Conservation (phyloP, 805 yeast genomes). For the Candida nanaspora region DNA sequence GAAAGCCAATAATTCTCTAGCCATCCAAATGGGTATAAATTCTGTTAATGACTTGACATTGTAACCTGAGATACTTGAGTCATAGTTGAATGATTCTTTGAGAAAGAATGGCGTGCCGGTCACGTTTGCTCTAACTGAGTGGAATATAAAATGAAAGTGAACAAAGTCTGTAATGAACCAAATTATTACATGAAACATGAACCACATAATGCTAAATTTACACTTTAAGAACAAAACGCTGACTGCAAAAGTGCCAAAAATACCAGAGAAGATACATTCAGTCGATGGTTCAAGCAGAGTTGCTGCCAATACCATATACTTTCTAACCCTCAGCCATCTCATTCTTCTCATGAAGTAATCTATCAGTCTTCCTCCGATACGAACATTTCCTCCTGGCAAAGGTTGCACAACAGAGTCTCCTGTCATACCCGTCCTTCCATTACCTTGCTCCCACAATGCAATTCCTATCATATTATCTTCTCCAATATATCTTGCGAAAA, state of each 20-base stretch:
- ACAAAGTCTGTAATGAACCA: conserved; percentile 64
- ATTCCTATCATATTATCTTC: conserved; percentile 93
- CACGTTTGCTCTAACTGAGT: not conserved
- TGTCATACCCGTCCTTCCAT: conserved; percentile 68
- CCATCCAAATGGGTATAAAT: conserved; percentile 46
- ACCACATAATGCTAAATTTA: conserved; percentile 28
- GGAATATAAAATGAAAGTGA: conserved; percentile 20
- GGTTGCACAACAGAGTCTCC: conserved; percentile 81
- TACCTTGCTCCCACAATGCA: conserved; percentile 66
- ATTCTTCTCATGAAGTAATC: conserved; percentile 66
- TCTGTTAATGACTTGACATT: conserved; percentile 6
- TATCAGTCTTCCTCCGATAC: conserved; percentile 13
- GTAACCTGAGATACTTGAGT: not conserved
- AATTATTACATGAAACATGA: conserved; percentile 42
- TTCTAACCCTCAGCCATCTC: conserved; percentile 81
- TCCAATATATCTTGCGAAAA: conserved; percentile 77
- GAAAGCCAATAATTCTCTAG: conserved; percentile 67
- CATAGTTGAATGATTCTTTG: conserved; percentile 7
- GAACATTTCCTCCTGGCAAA: conserved; percentile 22
- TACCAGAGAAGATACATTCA: conserved; percentile 62
- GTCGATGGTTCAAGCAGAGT: conserved; percentile 84
- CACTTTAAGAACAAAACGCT: conserved; percentile 35
- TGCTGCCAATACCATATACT: conserved; percentile 81
- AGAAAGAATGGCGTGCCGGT: conserved; percentile 11
- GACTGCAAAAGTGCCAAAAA: conserved; percentile 56